Percentiles rank a stretch among this genome's conserved stretches.
Conservation (phyloP, 306 rosid genomes). For the Albizia julibrissin region DNA sequence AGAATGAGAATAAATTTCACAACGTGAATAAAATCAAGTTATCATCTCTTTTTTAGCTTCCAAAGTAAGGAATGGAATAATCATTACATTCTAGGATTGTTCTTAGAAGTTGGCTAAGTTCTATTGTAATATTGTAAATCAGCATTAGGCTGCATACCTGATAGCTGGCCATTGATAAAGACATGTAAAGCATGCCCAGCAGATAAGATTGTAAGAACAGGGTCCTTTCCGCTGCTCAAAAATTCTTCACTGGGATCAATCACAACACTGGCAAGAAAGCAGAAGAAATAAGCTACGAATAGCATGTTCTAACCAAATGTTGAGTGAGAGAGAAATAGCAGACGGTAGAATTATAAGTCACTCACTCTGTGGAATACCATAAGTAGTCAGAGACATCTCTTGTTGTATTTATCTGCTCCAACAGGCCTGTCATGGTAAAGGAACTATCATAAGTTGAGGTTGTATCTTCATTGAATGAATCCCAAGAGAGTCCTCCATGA, state of each 20-base stretch:
- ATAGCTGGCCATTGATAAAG: slow-evolving; percentile 73
- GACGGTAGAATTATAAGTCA: slow-evolving; percentile 24
- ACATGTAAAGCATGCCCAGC: slow-evolving; percentile 99
- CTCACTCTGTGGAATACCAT: slow-evolving; percentile 99
- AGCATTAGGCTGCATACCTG: slow-evolving; percentile 55
- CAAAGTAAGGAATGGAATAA: neutral
- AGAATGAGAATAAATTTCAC: slow-evolving; percentile 20
- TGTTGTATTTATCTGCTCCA: slow-evolving; percentile 94
- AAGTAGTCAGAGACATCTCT: slow-evolving; percentile 88
- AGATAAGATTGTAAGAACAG: slow-evolving; percentile 73
- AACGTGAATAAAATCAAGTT: slow-evolving; percentile 18
- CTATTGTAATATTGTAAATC: neutral
- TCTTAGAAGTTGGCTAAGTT: neutral
- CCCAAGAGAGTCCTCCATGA: slow-evolving; percentile 87
- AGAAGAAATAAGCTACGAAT: slow-evolving; percentile 7
- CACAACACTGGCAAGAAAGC: slow-evolving; percentile 58
- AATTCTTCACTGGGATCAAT: slow-evolving; percentile 73
- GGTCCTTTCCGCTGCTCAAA: slow-evolving; percentile 69
- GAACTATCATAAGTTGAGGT: slow-evolving; percentile 67
- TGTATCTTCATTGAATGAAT: slow-evolving; percentile 78
- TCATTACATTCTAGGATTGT: slow-evolving; percentile 6
- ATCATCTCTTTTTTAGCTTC: slow-evolving; percentile 26
- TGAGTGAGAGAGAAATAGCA: neutral
- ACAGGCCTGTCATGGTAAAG: slow-evolving; percentile 70
- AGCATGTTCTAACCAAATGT: neutral